phyloP scores from a whole-genome alignment of 371 early-diverging fungal species.

The Fennellomyces sp. region DNA sequence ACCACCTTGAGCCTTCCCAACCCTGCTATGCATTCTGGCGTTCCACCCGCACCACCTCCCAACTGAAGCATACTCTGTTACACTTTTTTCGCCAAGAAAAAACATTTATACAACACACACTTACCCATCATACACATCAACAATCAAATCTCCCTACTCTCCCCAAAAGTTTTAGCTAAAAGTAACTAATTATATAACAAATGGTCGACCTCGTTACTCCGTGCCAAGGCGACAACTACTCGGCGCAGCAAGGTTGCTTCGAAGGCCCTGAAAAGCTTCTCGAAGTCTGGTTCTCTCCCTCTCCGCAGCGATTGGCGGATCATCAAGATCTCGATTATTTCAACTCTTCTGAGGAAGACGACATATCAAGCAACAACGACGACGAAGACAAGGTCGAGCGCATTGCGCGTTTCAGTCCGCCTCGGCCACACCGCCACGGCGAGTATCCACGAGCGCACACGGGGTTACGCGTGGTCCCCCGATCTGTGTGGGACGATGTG shows the following conservation, averaged over 20 bases:
- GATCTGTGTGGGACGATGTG: constrained; percentile 87
- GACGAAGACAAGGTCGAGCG: constrained; percentile 15
- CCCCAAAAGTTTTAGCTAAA: background rate
- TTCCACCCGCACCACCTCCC: constrained; percentile 19
- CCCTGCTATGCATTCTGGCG: constrained; percentile 15
- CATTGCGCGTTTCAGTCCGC: constrained; percentile 44
- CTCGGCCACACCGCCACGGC: constrained; percentile 11
- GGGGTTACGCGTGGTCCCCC: constrained; percentile 80
- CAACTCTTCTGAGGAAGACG: constrained; percentile 26
- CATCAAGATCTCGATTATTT: constrained; percentile 34
- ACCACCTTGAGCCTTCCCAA: constrained; percentile 12
- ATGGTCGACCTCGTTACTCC: constrained; percentile 21
- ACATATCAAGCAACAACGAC: constrained; percentile 11
- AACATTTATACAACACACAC: background rate
- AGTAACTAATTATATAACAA: constrained; percentile 1
- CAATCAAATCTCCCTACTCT: background rate
- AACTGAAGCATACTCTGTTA: constrained; percentile 2
- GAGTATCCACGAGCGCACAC: constrained; percentile 5
- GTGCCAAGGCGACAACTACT: constrained; percentile 41
- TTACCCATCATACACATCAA: background rate
- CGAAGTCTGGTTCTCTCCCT: constrained; percentile 72
- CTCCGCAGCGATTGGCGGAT: constrained; percentile 40
- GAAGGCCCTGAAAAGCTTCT: constrained; percentile 96
- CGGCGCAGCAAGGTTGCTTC: constrained; percentile 60
- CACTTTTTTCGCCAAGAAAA: background rate